Evolutionary conservation across 257 asterid genomes (phyloP), one percentile per base, ranked within the genome.

Genomic region (Fraxinus cuspidata): DNA sequence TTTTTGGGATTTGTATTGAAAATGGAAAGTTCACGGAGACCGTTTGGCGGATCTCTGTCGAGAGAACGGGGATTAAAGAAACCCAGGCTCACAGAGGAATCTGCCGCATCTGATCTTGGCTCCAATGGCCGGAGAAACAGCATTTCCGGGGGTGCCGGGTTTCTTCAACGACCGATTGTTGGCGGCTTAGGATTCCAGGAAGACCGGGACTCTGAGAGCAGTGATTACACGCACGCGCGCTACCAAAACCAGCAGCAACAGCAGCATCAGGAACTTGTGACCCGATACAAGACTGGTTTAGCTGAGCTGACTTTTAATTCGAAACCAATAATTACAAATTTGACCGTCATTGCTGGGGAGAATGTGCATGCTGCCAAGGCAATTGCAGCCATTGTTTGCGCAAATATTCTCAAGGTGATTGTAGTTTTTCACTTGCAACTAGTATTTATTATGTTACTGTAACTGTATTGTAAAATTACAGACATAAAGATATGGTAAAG

Each of bases 331-430:
- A 95, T 95, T 70, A 95, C 99, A 1, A 95, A 95, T 81, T 84
- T 95, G 88, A 93, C 99, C 15, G 93, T 95, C 66, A 95, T 95
- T 37, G 99, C 99, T 1, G 99, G 99, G 21, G 99, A 95, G 93
- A 93, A 90, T 90, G 72, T 88, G 77, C 88, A 86, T 34, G 97
- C 97, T 18, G 94, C 99, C 21, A 95, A 95, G 88, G 92, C 94
- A 42, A 86, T 95, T 63, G 96, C 97, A 34, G 90, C 87, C 40
- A 80, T 90, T 65, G 81, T 95, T 81, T 95, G 96, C 79, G 65
- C 84, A 79, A 86, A 95, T 85, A 93, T 93, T 58, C 76, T 95
- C 63, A 98, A 95, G 99, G 99, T 95, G 98, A 95, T 78, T 86
- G 73, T 49, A 68, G 70, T 87, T 80, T 81, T 81, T 75, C 8